Base-by-base conservation (phyloP, 2,329 filamentous ascomycete genomes). In the Alternaria viburni region DNA sequence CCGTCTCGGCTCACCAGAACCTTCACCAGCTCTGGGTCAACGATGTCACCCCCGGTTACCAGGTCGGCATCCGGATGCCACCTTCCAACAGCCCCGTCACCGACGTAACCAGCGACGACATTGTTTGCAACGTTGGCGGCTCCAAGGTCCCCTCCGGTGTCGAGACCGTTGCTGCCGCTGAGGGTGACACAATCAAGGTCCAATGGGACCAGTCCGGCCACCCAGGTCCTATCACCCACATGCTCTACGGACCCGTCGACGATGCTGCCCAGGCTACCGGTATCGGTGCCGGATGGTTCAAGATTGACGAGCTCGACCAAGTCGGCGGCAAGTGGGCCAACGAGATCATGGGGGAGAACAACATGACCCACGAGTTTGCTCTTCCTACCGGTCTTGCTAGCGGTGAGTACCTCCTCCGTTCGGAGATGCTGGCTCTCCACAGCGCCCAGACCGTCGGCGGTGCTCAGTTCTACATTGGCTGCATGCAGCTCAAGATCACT, bases 221-320 rank as follows among this genome's bases (percentile, higher is more conserved):
- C 65, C 76, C 74, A 10, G 77, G 77, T 9, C 74, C 77, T 12
- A 78, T 79, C 59, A 78, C 75, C 13, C 76, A 78, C 67, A 69
- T 77, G 62, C 71, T 79, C 41, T 74, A 74, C 61, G 73, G 74
- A 19, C 77, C 75, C 65, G 83, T 91, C 69, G 88, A 90, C 79
- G 90, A 89, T 79, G 85, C 76, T 11, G 65, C 67, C 26, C 63
- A 68, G 44, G 75, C 69, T 10, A 73, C 72, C 47, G 77, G 75
- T 47, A 68, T 74, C 25, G 77, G 77, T 19, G 68, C 73, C 7
- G 70, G 71, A 11, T 80, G 78, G 78, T 76, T 79, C 71, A 80
- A 80, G 70, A 79, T 80, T 49, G 76, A 79, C 45, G 75, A 78
- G 65, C 46, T 72, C 10, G 66, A 77, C 57, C 61, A 67, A 54